Base-by-base conservation (phyloP, 768 basidiomycete genomes). In the Pseudohyphozyma bogoriensis region DNA sequence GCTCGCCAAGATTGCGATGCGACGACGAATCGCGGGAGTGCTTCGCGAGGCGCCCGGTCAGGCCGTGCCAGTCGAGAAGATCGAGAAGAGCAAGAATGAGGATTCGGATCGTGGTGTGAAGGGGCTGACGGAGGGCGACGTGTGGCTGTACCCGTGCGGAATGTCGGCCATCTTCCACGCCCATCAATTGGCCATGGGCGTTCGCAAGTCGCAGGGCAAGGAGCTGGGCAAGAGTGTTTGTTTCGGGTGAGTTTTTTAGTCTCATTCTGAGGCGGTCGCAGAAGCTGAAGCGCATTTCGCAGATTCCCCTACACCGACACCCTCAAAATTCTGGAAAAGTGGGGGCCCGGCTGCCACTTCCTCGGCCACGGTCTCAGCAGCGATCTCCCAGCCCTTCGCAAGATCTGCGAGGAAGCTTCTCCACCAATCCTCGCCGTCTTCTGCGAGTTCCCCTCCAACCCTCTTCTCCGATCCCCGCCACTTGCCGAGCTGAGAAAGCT, bases 261-360 rank as follows among this genome's bases (percentile, higher is more conserved):
- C 11, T 9, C 3, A 11, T 32, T 36, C 9, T 18, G 24, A 2
- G 50, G 22, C 8, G 1, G 32, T 9, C 4, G 24, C 22, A 31
- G 24, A 35, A 44, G 16, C 22, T 51, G 26, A 40, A n/a, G n/a
- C 16, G 47, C 10, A 28, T 49, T 18, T 12, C 28, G 8, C 65
- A 95, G 92, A 20, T 99, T 96, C 74, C 85, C 91, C 0, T 99
- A 96, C 72, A 88, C 83, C 12, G 93, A 97, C 71, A 96, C 93
- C 7, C 80, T 93, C 60, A 96, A 96, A 73, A 81, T 92, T 42
- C 78, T 97, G 2, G 78, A 91, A 68, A 96, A 99, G 74, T 97
- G 91, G 90, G 93, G 93, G 1, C 88, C 87, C 4, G 93, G 93
- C 2, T 89, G 84, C 65, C 79, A 89, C 72, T 92, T 96, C 77